Evolutionary conservation across 352 stramenopile genomes (phyloP), one percentile per base, ranked within the genome.

Genomic region (Thalassiosira exigua): DNA sequence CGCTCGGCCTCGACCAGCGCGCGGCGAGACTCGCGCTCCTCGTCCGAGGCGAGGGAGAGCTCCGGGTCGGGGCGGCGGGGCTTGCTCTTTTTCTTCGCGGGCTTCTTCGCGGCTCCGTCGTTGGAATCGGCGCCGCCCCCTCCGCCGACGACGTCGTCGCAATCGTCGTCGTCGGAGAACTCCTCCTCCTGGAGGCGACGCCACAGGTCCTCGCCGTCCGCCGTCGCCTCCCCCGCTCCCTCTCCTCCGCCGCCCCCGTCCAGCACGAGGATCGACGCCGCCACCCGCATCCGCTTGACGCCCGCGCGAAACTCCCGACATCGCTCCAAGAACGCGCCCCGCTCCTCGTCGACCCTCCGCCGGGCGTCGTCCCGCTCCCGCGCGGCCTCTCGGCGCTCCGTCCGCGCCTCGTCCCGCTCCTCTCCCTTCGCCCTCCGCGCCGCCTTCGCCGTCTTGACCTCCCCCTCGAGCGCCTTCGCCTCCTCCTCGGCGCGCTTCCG

Each of bases 261-360:
- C 42, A 80, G 76, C 21, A 83, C 72, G n/a, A 83, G 59, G 30
- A 86, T 82, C 17, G 77, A 70, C 32, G 78, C 75, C 22, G 60
- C 78, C 17, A 56, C 69, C 30, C 74, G 69, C 52, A 84, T 75
- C n/a, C 69, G 50, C 42, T 81, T 84, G 54, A 69, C 78, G 3
- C 54, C 61, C 0, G 74, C 66, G 26, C 79, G 67, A 41, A 86
- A 86, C 46, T 86, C 79, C 7, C 79, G 73, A 42, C 79, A 75
- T 5, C 69, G 54, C 22, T 83, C 74, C 17, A 86, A 60, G 72
- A 86, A 86, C 17, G 56, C 65, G n/a, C 52, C 70, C 12, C 74
- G 51, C 41, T 81, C 79, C 1, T 61, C 56, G 11, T 86, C 79
- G 22, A 81, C 75, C 9, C 53, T 54, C 17, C 41, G 44, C n/a